Conservation (phyloP, 2,329 filamentous ascomycete genomes). For the Verticillium longisporum region DNA sequence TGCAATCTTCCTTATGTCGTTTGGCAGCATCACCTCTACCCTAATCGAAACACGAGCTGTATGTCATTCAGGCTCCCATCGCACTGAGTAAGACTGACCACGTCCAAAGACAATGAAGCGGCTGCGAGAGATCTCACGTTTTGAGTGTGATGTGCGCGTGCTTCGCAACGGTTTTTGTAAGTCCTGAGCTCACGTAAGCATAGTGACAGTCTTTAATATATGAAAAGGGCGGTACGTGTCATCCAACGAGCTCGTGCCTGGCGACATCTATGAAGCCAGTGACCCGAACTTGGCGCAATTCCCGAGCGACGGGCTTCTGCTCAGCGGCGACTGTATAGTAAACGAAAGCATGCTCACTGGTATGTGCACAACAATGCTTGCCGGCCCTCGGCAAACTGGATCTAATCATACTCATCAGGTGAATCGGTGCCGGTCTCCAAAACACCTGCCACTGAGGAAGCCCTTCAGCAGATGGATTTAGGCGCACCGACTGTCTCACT, state of each 20-base stretch:
- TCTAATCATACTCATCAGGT: conserved; percentile 32
- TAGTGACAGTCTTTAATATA: conserved; percentile 16
- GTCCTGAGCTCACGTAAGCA: conserved; percentile 18
- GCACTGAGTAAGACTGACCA: background rate
- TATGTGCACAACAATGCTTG: conserved; percentile 11
- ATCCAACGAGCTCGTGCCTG: conserved; percentile 85
- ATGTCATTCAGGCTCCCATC: conserved; percentile 21
- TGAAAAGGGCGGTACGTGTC: conserved; percentile 68
- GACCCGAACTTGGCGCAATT: conserved; percentile 85
- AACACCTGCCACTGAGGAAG: conserved; percentile 72
- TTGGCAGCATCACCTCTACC: conserved; percentile 84
- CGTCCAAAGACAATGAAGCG: conserved; percentile 70
- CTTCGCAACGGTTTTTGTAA: conserved; percentile 88
- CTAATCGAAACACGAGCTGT: conserved; percentile 82
- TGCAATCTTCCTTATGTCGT: conserved; percentile 91
- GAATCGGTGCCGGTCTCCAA: conserved; percentile 98
- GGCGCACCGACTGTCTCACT: conserved; percentile 76
- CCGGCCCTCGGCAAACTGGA: background rate
- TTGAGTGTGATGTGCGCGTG: conserved; percentile 92
- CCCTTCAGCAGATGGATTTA: conserved; percentile 69
- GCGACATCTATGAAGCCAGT: conserved; percentile 94
- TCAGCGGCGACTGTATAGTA: conserved; percentile 94
- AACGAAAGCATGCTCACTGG: conserved; percentile 97
- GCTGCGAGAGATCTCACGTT: conserved; percentile 83
- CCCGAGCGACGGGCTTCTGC: conserved; percentile 83